Percentiles rank a stretch among this genome's conserved stretches.
These are phyloP conservation scores for Puccinia hordei DNA, from an alignment of 1,284 basidiomycete genomes.

Conservation along the genomic window DNA sequence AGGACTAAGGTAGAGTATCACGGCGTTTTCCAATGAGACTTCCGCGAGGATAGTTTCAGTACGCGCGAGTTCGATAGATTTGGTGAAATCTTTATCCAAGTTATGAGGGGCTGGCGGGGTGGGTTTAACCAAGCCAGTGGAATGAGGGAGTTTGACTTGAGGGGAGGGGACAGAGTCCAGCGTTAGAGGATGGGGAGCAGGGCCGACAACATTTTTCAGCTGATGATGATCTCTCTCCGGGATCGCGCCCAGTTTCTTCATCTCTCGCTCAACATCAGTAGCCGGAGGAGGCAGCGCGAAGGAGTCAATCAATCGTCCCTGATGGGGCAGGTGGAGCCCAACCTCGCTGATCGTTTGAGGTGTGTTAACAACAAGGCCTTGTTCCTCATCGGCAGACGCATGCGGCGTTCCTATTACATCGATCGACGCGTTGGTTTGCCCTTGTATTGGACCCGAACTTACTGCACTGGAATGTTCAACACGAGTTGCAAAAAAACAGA, in stretches of 20 bases:
- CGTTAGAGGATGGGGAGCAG: not conserved
- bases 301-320: not conserved
- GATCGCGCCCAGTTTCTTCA: not conserved
- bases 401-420: conserved; percentile 14
- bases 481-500: conserved; percentile 83
- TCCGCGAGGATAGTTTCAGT: conserved; percentile 95
- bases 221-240: not conserved
- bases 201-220: not conserved
- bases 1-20: conserved; percentile 86
- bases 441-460: not conserved
- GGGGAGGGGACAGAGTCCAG: conserved; percentile 33
- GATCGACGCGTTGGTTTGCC: not conserved
- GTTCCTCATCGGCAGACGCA: not conserved
- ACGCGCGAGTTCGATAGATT: conserved; percentile 87
- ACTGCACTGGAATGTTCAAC: conserved; percentile 63
- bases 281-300: conserved; percentile 26
- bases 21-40: conserved; percentile 84
- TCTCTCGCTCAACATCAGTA: not conserved
- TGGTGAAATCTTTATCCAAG: conserved; percentile 77
- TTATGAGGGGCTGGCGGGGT: conserved; percentile 9
- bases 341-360: not conserved
- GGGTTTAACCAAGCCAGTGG: not conserved
- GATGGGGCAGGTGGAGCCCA: not conserved
- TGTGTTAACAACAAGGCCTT: not conserved
- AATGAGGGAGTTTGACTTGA: conserved; percentile 9